Base-by-base conservation (phyloP, 2,329 filamentous ascomycete genomes). In the Aureobasidium pullulans region DNA sequence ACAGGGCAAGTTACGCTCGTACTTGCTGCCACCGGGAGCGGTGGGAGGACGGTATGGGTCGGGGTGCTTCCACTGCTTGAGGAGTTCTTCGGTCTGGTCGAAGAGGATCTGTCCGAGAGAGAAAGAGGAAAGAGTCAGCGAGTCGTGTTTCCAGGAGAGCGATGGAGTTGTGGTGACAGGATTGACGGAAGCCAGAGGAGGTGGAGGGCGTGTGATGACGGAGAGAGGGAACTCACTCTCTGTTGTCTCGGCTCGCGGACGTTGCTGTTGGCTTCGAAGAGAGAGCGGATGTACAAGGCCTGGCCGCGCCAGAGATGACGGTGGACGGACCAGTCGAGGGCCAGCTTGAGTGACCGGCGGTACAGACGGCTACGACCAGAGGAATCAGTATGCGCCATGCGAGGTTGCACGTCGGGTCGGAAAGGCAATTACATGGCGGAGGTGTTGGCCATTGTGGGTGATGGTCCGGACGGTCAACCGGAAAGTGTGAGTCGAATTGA, bases 51-150 rank as follows among this genome's bases (percentile, higher is more conserved):
- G 80, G 73, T 96, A 97, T 34, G 94, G 92, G 73, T 99, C 94
- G 3, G 94, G 94, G 71, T 99, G 94, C 78, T 97, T 97, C 93
- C 93, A 99, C 74, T 87, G 89, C 69, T 94, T 85, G 63, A 99
- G 78, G 61, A 96, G 73, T 66, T 87, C 87, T 75, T 97, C 92
- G 4, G 94, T 93, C 77, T 96, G 91, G 63, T 85, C 84, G 65
- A 97, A 81, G 61, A 99, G 76, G 52, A 84, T 85, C 94, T 99
- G 65, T 52, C 40, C 19, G 23, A 11, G 10, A 19, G 37, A 59
- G 57, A 53, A 44, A 23, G 5, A 16, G 2, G 6, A 37, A 42
- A 16, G 1, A 28, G 57, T 59, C 32, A 53, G 48, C 49, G 28
- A 34, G 32, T 9, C 23, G 19, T 32, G 6, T 28, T 23, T 29